A percentile compares a stretch with the other conserved stretches of the same genome.
Conservation (phyloP, 805 yeast genomes). For the Maudiozyma barnettii region DNA sequence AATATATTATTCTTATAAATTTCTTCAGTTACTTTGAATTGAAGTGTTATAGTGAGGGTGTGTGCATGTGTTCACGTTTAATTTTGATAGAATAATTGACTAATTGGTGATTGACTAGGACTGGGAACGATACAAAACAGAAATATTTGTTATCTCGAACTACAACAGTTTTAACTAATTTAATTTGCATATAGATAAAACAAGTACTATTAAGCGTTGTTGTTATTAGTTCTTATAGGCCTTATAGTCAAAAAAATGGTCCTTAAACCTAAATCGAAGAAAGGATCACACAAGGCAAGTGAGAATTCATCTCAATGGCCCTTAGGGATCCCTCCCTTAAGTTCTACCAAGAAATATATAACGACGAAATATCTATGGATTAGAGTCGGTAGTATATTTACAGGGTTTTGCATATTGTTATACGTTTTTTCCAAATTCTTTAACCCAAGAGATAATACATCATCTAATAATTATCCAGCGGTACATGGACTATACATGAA, state of each 20-base stretch:
- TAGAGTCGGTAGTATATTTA: constrained; percentile 3
- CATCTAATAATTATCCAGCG: constrained; percentile 17
- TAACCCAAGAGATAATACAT: constrained; percentile 3
- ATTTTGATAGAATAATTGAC: no score
- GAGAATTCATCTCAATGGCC: constrained; percentile 6
- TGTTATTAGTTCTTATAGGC: constrained; percentile 14
- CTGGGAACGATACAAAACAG: no score
- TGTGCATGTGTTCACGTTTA: no score
- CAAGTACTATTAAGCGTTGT: constrained; percentile 6
- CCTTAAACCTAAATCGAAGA: constrained; percentile 23
- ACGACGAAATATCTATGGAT: background rate
- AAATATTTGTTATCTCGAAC: no score
- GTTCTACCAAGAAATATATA: constrained; percentile 1
- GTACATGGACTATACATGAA: constrained; percentile 37
- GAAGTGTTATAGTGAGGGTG: no score
- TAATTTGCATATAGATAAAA: no score
- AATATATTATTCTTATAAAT: no score
- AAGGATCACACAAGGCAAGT: constrained; percentile 1
- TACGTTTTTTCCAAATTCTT: constrained; percentile 15
- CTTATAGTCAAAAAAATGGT: constrained; percentile 17
- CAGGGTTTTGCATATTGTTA: constrained; percentile 4
- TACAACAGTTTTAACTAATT: no score
- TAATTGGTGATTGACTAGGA: no score
- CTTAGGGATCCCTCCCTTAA: constrained; percentile 10
- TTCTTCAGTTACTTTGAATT: no score